These are phyloP conservation scores for Starmerella potacharoeniae DNA, from an alignment of 805 yeast species.

Conservation along the genomic window DNA sequence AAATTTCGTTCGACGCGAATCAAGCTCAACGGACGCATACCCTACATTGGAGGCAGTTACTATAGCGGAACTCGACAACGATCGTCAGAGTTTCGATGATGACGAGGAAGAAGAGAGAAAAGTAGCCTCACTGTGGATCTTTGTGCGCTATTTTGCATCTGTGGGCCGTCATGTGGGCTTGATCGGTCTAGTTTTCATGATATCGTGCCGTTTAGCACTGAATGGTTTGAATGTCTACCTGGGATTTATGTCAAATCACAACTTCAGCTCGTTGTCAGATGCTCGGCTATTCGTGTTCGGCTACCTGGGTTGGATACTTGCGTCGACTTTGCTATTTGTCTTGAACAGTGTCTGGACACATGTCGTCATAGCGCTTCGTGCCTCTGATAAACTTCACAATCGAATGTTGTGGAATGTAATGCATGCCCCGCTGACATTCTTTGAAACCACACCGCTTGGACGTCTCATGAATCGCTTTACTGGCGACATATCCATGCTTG, in stretches of 20 bases:
- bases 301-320: conserved; percentile 60
- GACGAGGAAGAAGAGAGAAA: conserved; percentile 25
- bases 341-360: conserved; percentile 40
- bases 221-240: conserved; percentile 19
- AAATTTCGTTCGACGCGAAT: conserved; percentile 31
- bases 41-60: not conserved
- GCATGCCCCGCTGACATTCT: conserved; percentile 62
- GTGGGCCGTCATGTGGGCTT: conserved; percentile 31
- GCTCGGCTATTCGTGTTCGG: conserved; percentile 50
- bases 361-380: conserved; percentile 35
- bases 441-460: conserved; percentile 75
- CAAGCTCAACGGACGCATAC: conserved; percentile 5
- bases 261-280: conserved; percentile 13
- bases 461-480: conserved; percentile 68
- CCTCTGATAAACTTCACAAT: conserved; percentile 36
- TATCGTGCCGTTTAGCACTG: conserved; percentile 25
- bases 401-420: conserved; percentile 44
- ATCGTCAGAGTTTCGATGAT: conserved; percentile 20
- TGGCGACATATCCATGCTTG: conserved; percentile 60
- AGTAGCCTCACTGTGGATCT: conserved; percentile 19
- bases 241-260: conserved; percentile 21
- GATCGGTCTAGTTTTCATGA: conserved; percentile 30
- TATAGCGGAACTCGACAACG: not conserved
- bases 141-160: conserved; percentile 20
- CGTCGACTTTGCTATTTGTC: conserved; percentile 28